Base-by-base conservation (phyloP, 306 rosid genomes). In the Macrotyloma uniflorum region DNA sequence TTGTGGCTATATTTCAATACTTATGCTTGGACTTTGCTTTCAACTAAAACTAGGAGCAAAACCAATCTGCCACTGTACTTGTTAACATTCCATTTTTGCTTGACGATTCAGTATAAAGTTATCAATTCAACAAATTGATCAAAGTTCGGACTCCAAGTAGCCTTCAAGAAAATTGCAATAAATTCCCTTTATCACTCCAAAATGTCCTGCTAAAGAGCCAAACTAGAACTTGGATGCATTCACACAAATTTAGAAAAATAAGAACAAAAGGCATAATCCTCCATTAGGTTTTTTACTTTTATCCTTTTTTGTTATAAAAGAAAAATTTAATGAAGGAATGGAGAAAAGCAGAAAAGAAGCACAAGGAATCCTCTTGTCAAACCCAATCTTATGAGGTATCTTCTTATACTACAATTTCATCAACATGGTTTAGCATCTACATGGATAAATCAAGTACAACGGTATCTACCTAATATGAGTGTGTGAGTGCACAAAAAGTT, bases 111-210 rank as follows among this genome's bases (percentile, higher is more conserved):
- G 26, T 28, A 24, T 24, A 8, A 30, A 62, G 14, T n/a, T 43
- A 58, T 28, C 68, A 40, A 16, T 57, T 55, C 42, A 57, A 47
- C 33, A 50, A n/a, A 64, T 54, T 9, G 54, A 24, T 57, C 68
- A 23, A 58, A 26, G 42, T 16, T 40, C 40, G 18, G 10, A 40
- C 53, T 58, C 16, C 18, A 28, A 42, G 40, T 57, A 59, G 53
- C 43, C 68, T 58, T 73, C 54, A 38, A 46, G 35, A 75, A 62
- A 75, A 49, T 46, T 32, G 47, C 45, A 75, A 47, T 62, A 46
- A 30, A 62, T 46, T 36, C 11, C 62, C 50, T 62, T 46, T 19
- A 46, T 47, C 71, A 47, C 22, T 45, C 24, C 19, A 54, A 46
- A 32, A 61, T 22, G 50, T 69, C 54, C 66, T 47, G 18, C 51